These are phyloP conservation scores for Epichloe baconii DNA, from an alignment of 2,329 filamentous ascomycete species.

Conservation along the genomic window DNA sequence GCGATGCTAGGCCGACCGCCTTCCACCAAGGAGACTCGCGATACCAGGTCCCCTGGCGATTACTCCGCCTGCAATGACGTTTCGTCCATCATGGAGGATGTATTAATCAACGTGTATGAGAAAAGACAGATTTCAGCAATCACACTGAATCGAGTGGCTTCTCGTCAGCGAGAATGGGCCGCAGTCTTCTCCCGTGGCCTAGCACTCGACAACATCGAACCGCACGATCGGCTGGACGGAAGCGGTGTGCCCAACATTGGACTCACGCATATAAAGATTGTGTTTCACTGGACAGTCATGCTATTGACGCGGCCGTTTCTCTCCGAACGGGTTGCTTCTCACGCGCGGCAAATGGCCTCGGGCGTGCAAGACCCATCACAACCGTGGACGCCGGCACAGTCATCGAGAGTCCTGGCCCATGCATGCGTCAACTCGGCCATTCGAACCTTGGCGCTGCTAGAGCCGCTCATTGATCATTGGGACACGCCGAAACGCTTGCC, in stretches of 20 bases:
- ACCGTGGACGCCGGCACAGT: slow-evolving; percentile 1
- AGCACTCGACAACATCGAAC: slow-evolving; percentile 5
- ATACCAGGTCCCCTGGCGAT: slow-evolving; percentile 9
- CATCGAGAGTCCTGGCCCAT: slow-evolving; percentile 10
- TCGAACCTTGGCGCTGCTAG: slow-evolving; percentile 22
- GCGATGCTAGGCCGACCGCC: slow-evolving; percentile 15
- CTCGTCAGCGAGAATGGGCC: slow-evolving; percentile 16
- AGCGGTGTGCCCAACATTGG: background rate
- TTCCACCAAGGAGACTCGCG: slow-evolving; percentile 12
- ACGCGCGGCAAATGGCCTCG: slow-evolving; percentile 4
- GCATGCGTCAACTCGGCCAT: slow-evolving; percentile 19
- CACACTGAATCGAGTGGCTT: slow-evolving; percentile 13
- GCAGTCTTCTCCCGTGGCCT: slow-evolving; percentile 13
- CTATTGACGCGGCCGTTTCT: slow-evolving; percentile 20
- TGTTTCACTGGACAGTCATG: slow-evolving; percentile 23
- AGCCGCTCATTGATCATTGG: slow-evolving; percentile 17
- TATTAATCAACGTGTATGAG: slow-evolving; percentile 18
- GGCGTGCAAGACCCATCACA: background rate
- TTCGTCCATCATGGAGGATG: slow-evolving; percentile 16
- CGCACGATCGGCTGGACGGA: background rate
- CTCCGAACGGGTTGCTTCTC: slow-evolving; percentile 13
- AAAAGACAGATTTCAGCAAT: slow-evolving; percentile 12
- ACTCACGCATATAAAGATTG: slow-evolving; percentile 15
- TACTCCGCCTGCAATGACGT: slow-evolving; percentile 9
- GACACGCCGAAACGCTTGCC: slow-evolving; percentile 25